Evolutionary conservation across 2,329 filamentous ascomycete species (phyloP).

Genomic region (Ophiostoma perfectum): DNA sequence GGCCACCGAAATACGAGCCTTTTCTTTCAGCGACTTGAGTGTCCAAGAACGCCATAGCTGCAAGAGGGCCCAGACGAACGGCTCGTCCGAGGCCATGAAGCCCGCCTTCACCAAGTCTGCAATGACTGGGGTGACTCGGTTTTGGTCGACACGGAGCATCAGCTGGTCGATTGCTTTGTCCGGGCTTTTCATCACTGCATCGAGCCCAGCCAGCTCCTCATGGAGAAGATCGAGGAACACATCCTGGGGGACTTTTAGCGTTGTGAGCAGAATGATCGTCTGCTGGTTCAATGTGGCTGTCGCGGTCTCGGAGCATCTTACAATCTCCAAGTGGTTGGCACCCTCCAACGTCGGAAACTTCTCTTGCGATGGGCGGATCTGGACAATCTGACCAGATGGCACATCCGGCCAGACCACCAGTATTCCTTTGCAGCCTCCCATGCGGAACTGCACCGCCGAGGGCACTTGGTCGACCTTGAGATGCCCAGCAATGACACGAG

Average conservation of each 20-base stretch:
- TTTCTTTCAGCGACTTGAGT: conserved; percentile 85
- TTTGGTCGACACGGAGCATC: conserved; percentile 73
- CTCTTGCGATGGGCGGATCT: conserved; percentile 76
- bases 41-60: conserved; percentile 85
- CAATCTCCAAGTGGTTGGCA: conserved; percentile 74
- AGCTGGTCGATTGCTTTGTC: conserved; percentile 62
- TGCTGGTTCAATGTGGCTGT: conserved; percentile 83
- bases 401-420: conserved; percentile 68
- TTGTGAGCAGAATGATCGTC: conserved; percentile 76
- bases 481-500: conserved; percentile 66
- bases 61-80: conserved; percentile 74
- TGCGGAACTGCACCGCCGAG: conserved; percentile 84
- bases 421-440: conserved; percentile 89
- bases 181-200: conserved; percentile 63
- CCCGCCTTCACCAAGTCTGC: conserved; percentile 72
- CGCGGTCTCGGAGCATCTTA: conserved; percentile 70
- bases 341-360: conserved; percentile 63
- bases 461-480: conserved; percentile 61
- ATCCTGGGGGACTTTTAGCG: conserved; percentile 62
- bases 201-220: conserved; percentile 61
- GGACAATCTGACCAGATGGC: conserved; percentile 54
- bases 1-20: conserved; percentile 76
- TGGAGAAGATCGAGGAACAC: conserved; percentile 65
- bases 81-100: conserved; percentile 69
- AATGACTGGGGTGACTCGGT: conserved; percentile 69